Base-by-base conservation (phyloP, 2,329 filamentous ascomycete species). In the Cryphonectria radicalis region DNA sequence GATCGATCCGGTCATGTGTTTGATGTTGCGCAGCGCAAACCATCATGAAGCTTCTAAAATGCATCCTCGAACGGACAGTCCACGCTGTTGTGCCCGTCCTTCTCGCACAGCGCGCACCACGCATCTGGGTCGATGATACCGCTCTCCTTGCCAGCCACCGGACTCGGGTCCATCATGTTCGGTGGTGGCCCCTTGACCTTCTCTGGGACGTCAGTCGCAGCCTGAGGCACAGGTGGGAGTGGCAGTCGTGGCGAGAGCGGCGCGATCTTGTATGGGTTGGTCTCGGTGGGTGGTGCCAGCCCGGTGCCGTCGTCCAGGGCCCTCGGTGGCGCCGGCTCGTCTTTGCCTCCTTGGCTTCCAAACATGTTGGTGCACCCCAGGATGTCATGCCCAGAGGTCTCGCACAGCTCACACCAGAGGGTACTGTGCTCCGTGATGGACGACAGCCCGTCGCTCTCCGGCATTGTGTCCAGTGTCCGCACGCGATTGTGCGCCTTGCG, bases 61-160 rank as follows among this genome's bases (percentile, higher is more conserved):
- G 90, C 90, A 80, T 97, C 94, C 82, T 97, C 95, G 81, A 97
- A 92, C 17, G 95, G 94, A 81, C 95, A 97, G 81, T 97, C 94
- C 73, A 97, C 95, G 78, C 95, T 98, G 81, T 98, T 93, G 80
- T 99, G 96, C 19, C 96, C 96, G 78, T 99, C 96, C 73, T 93
- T 90, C 84, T 99, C 96, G 80, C 96, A 99, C 62, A 98, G 86
- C 22, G 96, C 96, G 81, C 96, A 99, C 96, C 96, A 99, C 83
- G 97, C 98, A 73, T 91, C 89, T 69, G 91, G 89, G 77, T 98
- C 94, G 74, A 95, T 86, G 63, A 93, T 84, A 0, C 92, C 92
- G 69, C 90, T 94, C 75, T 91, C 89, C 83, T 94, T 95, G 67
- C 93, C 93, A 5, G 93, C 91, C 35, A 93, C 87, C 1, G 93